Conservation (phyloP, 192 early-diverging fungal genomes). For the Podila epicladia region DNA sequence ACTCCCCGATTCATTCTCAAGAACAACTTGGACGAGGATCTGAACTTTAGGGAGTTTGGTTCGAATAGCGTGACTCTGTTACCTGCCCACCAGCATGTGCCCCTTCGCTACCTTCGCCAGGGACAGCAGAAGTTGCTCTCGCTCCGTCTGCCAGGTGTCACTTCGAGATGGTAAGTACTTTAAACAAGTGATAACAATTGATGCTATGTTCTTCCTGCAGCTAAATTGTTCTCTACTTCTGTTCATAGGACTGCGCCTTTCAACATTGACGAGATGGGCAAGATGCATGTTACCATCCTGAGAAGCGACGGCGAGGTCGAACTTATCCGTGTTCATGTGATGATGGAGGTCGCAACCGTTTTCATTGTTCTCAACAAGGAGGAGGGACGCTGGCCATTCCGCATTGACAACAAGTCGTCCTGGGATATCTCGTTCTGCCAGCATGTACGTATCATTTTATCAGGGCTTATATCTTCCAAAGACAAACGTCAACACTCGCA, state of each 20-base stretch:
- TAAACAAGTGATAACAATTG: not conserved
- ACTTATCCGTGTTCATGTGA: slow-evolving; percentile 82
- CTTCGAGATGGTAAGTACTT: slow-evolving; percentile 71
- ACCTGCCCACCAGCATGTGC: slow-evolving; percentile 61
- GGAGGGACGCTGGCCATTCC: slow-evolving; percentile 88
- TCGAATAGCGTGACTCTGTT: slow-evolving; percentile 60
- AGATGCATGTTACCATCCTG: slow-evolving; percentile 81
- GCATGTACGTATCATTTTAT: slow-evolving; percentile 56
- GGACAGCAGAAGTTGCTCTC: slow-evolving; percentile 73
- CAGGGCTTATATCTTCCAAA: not conserved
- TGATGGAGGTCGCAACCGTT: slow-evolving; percentile 91
- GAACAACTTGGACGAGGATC: slow-evolving; percentile 77
- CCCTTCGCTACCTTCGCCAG: slow-evolving; percentile 75
- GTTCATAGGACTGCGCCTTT: slow-evolving; percentile 78
- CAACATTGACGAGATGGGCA: slow-evolving; percentile 88
- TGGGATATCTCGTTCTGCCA: slow-evolving; percentile 85
- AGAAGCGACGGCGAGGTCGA: slow-evolving; percentile 67
- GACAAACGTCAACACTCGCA: not conserved
- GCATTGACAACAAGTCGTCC: slow-evolving; percentile 80
- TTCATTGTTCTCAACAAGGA: slow-evolving; percentile 86
- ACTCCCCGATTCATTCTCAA: slow-evolving; percentile 90
- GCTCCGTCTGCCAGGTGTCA: slow-evolving; percentile 70
- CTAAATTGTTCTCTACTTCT: not conserved
- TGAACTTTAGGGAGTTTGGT: slow-evolving; percentile 79
- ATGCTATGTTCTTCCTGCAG: not conserved